Conservation (phyloP, 2,329 filamentous ascomycete species). For the Cladosporium sphaerospermum region DNA sequence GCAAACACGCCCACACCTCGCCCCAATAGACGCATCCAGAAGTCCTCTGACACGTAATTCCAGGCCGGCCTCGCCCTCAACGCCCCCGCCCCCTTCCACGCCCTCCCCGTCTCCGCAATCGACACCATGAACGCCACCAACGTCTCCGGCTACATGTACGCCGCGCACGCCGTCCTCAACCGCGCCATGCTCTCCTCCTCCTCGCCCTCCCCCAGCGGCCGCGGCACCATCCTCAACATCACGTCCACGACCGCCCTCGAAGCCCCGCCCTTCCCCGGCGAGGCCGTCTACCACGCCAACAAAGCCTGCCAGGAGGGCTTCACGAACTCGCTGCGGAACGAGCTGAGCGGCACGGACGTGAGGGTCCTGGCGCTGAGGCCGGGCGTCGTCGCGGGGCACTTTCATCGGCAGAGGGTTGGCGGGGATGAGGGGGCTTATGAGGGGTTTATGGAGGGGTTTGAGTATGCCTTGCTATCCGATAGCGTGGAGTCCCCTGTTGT, state of each 20-base stretch:
- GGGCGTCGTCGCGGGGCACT: conserved; percentile 44
- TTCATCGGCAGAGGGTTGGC: conserved; percentile 42
- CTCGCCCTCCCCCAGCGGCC: conserved; percentile 20
- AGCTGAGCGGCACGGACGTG: conserved; percentile 42
- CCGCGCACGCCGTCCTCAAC: conserved; percentile 42
- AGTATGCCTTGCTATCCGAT: conserved; percentile 14
- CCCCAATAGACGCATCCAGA: no score
- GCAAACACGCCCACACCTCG: background rate
- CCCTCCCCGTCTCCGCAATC: conserved; percentile 36
- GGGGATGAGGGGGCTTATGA: conserved; percentile 39
- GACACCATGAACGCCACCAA: conserved; percentile 44
- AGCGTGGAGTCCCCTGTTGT: background rate
- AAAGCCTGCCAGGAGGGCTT: conserved; percentile 46
- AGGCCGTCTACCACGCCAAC: conserved; percentile 44
- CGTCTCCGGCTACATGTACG: conserved; percentile 44
- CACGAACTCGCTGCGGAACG: conserved; percentile 44
- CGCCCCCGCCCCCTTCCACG: conserved; percentile 38
- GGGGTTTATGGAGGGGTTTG: conserved; percentile 41
- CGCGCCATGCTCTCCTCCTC: conserved; percentile 32
- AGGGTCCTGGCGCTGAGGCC: conserved; percentile 43
- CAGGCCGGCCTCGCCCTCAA: conserved; percentile 42
- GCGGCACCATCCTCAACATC: conserved; percentile 44
- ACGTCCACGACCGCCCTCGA: conserved; percentile 44
- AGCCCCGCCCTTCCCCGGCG: conserved; percentile 44
- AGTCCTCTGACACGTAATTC: no score